phyloP scores from a whole-genome alignment of 768 basidiomycete genomes.

The Mycena epipterygia region DNA sequence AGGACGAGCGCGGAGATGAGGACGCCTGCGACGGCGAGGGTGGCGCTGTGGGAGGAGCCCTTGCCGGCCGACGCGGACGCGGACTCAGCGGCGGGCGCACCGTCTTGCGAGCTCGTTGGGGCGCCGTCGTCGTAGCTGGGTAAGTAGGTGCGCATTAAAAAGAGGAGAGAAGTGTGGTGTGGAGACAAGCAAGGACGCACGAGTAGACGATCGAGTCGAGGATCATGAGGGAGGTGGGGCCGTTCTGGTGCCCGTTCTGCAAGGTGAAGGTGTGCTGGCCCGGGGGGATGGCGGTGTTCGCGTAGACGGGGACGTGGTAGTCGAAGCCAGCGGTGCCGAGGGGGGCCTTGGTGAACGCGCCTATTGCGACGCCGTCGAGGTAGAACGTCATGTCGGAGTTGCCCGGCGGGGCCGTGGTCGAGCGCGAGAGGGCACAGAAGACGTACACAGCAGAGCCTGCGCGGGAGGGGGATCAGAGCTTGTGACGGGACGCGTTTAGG shows the following conservation, averaged over 20 bases:
- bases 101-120: background rate
- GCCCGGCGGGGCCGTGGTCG: slow-evolving; percentile 39
- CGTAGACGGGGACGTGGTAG: slow-evolving; percentile 49
- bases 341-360: slow-evolving; percentile 39
- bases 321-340: slow-evolving; percentile 36
- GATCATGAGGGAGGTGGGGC: slow-evolving; percentile 42
- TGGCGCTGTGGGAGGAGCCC: background rate
- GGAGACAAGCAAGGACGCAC: slow-evolving; percentile 37
- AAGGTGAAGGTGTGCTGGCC: slow-evolving; percentile 46
- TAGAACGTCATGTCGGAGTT: slow-evolving; percentile 50
- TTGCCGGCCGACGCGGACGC: background rate
- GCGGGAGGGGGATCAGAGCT: background rate
- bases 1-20: slow-evolving; percentile 16
- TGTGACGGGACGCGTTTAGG: background rate
- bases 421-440: slow-evolving; percentile 51
- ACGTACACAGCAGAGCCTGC: slow-evolving; percentile 62
- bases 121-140: slow-evolving; percentile 7
- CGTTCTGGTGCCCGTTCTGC: slow-evolving; percentile 44
- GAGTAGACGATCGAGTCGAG: slow-evolving; percentile 59
- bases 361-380: slow-evolving; percentile 48
- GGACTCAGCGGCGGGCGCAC: background rate
- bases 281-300: slow-evolving; percentile 38
- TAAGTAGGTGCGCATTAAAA: background rate
- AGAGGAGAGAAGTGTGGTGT: background rate
- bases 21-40: slow-evolving; percentile 27